Conservation (phyloP, 192 early-diverging fungal species). For the Phlyctochytrium planicorne region DNA sequence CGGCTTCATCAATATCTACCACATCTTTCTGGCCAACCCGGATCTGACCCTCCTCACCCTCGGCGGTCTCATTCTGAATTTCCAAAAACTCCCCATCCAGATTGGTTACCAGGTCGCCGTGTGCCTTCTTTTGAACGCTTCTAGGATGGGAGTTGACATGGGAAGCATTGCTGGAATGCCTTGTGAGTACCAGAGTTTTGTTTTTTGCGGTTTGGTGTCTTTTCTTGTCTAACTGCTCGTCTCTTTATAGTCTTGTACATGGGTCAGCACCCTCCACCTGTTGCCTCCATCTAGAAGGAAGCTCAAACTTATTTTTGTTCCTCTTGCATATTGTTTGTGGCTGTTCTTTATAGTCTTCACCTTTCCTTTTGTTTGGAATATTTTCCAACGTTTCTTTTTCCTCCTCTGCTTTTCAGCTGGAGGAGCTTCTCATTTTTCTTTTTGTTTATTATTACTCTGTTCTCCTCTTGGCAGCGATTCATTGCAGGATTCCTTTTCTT, state of each 20-base stretch:
- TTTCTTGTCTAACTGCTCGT: neutral
- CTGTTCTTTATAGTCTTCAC: neutral
- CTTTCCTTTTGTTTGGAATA: too few relatives aligned
- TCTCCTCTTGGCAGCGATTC: neutral
- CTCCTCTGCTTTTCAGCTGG: too few relatives aligned
- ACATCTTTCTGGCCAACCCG: conserved; percentile 23
- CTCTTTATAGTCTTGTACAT: conserved; percentile 3
- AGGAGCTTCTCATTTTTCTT: too few relatives aligned
- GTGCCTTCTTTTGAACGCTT: neutral
- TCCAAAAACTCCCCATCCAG: conserved; percentile 6
- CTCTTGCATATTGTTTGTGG: neutral
- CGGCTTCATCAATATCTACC: conserved; percentile 11
- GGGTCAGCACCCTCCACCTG: neutral
- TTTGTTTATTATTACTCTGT: too few relatives aligned
- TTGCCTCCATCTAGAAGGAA: neutral
- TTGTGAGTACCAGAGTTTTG: neutral
- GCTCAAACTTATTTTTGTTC: neutral
- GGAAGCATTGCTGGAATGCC: neutral
- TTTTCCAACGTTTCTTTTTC: too few relatives aligned
- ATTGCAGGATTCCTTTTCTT: neutral
- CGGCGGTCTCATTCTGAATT: conserved; percentile 28
- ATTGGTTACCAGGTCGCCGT: conserved; percentile 19
- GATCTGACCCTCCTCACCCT: conserved; percentile 25
- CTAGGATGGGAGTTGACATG: neutral
- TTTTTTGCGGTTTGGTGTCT: neutral